Evolutionary conservation across 257 asterid species (phyloP).

Genomic region (Solanum paucissectum): DNA sequence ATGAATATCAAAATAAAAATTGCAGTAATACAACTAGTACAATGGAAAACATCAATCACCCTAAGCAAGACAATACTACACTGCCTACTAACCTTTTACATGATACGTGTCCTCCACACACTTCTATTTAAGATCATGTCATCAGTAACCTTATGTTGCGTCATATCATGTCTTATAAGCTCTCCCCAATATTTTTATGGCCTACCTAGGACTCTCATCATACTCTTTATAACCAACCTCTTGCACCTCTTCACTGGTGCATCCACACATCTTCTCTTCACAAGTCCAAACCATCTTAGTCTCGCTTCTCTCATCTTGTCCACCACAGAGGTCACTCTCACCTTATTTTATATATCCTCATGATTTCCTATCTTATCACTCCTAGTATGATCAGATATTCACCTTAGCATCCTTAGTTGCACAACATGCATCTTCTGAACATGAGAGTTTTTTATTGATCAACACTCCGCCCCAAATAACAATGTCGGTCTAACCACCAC

Average conservation of each 20-base stretch:
- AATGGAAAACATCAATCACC: background rate
- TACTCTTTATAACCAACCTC: background rate
- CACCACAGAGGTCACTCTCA: background rate
- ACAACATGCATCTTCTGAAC: background rate
- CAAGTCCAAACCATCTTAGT: background rate
- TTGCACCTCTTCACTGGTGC: background rate
- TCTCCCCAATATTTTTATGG: background rate
- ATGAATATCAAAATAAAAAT: too few species aligned
- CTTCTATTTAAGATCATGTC: background rate
- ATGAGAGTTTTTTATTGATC: background rate
- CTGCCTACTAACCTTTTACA: background rate
- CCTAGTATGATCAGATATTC: background rate
- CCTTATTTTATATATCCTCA: background rate
- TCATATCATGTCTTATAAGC: background rate
- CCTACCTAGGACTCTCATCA: background rate
- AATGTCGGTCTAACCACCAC: background rate
- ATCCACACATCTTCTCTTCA: background rate
- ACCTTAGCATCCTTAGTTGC: background rate
- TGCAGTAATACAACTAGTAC: background rate
- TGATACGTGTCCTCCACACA: background rate
- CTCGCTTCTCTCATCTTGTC: background rate
- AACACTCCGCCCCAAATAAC: background rate
- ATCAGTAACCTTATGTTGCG: background rate
- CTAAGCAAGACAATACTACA: background rate
- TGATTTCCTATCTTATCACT: background rate